Evolutionary conservation across 139 green algal species (phyloP).

Genomic region (Parachlorella kessleri): DNA sequence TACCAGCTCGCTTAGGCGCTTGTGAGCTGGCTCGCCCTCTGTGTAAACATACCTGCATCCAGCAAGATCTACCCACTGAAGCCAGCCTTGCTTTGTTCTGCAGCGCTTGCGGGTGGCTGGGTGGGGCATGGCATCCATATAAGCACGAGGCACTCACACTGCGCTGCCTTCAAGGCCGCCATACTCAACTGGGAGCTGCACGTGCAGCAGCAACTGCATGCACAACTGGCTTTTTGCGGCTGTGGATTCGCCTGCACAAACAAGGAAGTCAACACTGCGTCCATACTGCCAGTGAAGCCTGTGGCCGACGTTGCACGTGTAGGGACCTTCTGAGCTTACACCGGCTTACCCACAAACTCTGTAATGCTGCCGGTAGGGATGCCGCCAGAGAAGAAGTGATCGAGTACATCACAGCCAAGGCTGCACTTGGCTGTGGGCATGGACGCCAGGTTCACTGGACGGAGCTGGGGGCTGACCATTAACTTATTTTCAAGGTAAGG

Average conservation of each 20-base stretch:
- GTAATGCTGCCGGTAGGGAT: conserved; percentile 55
- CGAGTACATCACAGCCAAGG: conserved; percentile 49
- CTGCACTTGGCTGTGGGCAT: conserved; percentile 20
- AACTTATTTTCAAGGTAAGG: too few species aligned
- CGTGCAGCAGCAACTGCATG: conserved; percentile 61
- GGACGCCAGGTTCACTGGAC: background rate
- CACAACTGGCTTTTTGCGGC: conserved; percentile 68
- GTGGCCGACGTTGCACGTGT: background rate
- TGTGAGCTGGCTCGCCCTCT: conserved; percentile 55
- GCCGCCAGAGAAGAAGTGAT: conserved; percentile 51
- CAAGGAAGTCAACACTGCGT: background rate
- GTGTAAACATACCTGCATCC: conserved; percentile 72
- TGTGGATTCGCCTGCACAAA: conserved; percentile 56
- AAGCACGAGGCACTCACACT: conserved; percentile 31
- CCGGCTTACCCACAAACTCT: conserved; percentile 52
- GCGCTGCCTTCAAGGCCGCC: conserved; percentile 54
- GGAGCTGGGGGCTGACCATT: background rate
- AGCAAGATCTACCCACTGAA: too few species aligned
- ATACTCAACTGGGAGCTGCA: conserved; percentile 30
- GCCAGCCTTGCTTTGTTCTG: background rate
- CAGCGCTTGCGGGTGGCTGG: too few species aligned
- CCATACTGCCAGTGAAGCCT: background rate
- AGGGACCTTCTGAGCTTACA: background rate
- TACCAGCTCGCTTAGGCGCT: conserved; percentile 44
- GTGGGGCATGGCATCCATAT: background rate